These are phyloP conservation scores for Rhizophagus sp. DNA, from an alignment of 192 early-diverging fungal species.

Conservation along the genomic window DNA sequence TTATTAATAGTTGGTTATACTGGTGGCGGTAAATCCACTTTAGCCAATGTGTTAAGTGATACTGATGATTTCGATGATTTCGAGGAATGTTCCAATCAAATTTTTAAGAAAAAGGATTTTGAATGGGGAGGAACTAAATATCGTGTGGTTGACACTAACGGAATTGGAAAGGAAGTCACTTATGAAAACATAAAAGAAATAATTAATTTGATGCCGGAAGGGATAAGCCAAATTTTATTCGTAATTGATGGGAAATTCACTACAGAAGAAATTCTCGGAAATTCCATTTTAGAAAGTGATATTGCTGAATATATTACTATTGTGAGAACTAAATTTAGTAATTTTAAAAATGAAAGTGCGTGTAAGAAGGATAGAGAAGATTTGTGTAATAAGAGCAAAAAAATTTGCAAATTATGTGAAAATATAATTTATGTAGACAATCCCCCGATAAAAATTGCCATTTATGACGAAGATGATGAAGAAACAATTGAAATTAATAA, in stretches of 20 bases:
- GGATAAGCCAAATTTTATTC: not conserved
- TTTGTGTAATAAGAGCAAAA: not conserved
- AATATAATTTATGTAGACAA: conserved; percentile 12
- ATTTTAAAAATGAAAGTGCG: not conserved
- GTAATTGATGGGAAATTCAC: not conserved
- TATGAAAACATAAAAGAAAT: not conserved
- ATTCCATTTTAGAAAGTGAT: not conserved
- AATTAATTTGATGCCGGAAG: not conserved
- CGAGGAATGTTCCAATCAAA: too few species aligned
- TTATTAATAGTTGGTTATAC: too few species aligned
- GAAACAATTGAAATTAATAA: too few species aligned
- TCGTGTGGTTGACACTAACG: too few species aligned
- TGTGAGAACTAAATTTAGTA: not conserved
- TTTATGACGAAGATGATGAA: not conserved
- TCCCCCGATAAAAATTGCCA: not conserved
- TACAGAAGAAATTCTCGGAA: not conserved
- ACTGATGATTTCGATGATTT: too few species aligned
- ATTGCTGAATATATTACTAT: not conserved
- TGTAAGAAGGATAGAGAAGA: not conserved
- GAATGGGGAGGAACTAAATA: too few species aligned
- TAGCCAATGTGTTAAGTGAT: too few species aligned
- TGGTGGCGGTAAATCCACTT: too few species aligned
- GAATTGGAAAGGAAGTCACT: too few species aligned
- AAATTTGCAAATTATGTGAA: not conserved
- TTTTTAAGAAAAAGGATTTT: too few species aligned